These are phyloP conservation scores for Xerocomus brunneocitrinus DNA, from an alignment of 768 basidiomycete genomes.

Conservation along the genomic window DNA sequence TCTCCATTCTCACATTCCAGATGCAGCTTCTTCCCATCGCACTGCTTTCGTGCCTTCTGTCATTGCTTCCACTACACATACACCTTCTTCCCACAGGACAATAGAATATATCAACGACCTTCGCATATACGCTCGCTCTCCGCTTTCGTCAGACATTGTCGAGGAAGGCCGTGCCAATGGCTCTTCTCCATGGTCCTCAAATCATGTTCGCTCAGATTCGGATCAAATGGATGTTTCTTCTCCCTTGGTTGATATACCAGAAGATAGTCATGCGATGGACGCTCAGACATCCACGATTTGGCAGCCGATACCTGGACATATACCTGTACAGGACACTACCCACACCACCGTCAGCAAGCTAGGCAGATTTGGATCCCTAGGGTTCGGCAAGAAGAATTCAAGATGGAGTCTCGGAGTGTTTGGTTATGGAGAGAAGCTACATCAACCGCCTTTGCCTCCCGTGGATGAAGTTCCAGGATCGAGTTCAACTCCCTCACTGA, in stretches of 20 bases:
- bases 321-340: slow-evolving; percentile 34
- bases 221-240: slow-evolving; percentile 56
- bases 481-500: slow-evolving; percentile 60
- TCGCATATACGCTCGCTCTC: slow-evolving; percentile 33
- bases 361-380: slow-evolving; percentile 53
- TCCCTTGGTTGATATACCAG: slow-evolving; percentile 44
- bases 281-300: slow-evolving; percentile 48
- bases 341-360: slow-evolving; percentile 48
- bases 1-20: slow-evolving; percentile 41
- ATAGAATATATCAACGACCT: slow-evolving; percentile 33
- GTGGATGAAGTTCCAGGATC: slow-evolving; percentile 65
- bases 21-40: slow-evolving; percentile 49
- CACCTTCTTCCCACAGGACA: slow-evolving; percentile 32
- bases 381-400: slow-evolving; percentile 65
- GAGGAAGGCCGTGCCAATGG: slow-evolving; percentile 28
- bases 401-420: slow-evolving; percentile 70
- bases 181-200: slow-evolving; percentile 24
- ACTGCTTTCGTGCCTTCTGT: slow-evolving; percentile 45
- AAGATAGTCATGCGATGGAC: slow-evolving; percentile 43
- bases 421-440: slow-evolving; percentile 63
- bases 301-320: slow-evolving; percentile 32
- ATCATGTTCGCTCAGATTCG: slow-evolving; percentile 29
- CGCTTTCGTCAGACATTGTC: slow-evolving; percentile 25
- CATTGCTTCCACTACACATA: slow-evolving; percentile 27
- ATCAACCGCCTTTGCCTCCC: slow-evolving; percentile 58